Evolutionary conservation across 805 yeast genomes (phyloP).

Genomic region (Kluyveromyces lactis): DNA sequence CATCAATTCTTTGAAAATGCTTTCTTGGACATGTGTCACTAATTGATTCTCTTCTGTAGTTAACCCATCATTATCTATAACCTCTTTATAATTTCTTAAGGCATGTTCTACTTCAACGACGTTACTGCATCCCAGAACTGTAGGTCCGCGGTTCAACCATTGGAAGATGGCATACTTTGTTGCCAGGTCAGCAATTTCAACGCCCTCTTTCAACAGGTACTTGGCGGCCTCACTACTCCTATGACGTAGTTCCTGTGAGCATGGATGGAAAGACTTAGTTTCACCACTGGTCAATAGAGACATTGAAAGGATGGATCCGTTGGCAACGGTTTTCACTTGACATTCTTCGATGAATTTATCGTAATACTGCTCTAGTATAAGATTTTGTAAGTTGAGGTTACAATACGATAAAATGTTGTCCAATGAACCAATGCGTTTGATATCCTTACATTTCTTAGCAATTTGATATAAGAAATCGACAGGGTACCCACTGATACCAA

Average conservation of each 20-base stretch:
- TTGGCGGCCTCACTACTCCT: constrained; percentile 37
- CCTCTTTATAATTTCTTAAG: constrained; percentile 44
- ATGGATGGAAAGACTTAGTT: constrained; percentile 79
- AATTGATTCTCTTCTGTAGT: constrained; percentile 37
- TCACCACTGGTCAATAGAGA: constrained; percentile 62
- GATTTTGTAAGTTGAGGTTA: constrained; percentile 77
- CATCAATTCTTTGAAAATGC: constrained; percentile 43
- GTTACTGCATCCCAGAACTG: constrained; percentile 72
- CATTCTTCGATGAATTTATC: constrained; percentile 44
- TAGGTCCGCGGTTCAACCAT: constrained; percentile 49
- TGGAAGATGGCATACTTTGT: constrained; percentile 61
- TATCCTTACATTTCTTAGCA: constrained; percentile 32
- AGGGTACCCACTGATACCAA: constrained; percentile 88
- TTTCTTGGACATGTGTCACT: constrained; percentile 35
- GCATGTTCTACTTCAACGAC: constrained; percentile 59
- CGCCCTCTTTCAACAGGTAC: constrained; percentile 36
- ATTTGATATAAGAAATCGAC: constrained; percentile 54
- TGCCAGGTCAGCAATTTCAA: constrained; percentile 76
- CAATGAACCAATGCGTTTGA: constrained; percentile 46
- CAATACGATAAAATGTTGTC: constrained; percentile 76
- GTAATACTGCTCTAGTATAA: constrained; percentile 38
- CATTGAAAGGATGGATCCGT: constrained; percentile 86
- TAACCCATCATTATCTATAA: constrained; percentile 27
- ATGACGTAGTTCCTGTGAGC: constrained; percentile 45
- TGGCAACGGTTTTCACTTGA: constrained; percentile 50